These are phyloP conservation scores for Penicillium waksmanii DNA, from an alignment of 495 filamentous ascomycete genomes.

Conservation along the genomic window DNA sequence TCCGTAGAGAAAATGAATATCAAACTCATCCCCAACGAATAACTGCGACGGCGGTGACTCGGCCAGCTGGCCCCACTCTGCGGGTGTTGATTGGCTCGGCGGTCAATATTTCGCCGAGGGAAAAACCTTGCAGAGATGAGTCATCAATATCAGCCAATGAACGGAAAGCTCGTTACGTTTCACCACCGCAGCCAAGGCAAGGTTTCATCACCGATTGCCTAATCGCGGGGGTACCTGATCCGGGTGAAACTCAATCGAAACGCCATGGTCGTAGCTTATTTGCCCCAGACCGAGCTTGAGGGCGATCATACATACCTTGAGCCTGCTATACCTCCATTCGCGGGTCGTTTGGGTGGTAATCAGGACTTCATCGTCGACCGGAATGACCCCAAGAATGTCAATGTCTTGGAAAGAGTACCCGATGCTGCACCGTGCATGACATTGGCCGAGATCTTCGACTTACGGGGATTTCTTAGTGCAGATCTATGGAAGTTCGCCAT, in stretches of 20 bases:
- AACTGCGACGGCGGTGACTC: not conserved
- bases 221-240: conserved; percentile 1
- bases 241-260: conserved; percentile 17
- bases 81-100: not conserved
- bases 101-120: conserved; percentile 2
- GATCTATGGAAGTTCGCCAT: conserved; percentile 52
- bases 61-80: not conserved
- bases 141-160: conserved; percentile 1
- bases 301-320: conserved; percentile 21
- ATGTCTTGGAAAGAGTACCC: conserved; percentile 41
- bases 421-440: conserved; percentile 51
- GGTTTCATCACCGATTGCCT: conserved; percentile 7
- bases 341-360: conserved; percentile 54
- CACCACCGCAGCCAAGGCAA: conserved; percentile 2
- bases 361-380: conserved; percentile 48
- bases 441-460: conserved; percentile 40
- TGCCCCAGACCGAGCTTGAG: conserved; percentile 19
- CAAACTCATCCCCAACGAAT: not conserved
- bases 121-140: conserved; percentile 6
- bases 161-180: conserved; percentile 15
- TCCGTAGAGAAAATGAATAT: too few species aligned
- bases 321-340: conserved; percentile 39
- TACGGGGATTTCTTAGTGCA: conserved; percentile 38
- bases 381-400: conserved; percentile 38
- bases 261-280: conserved; percentile 23